Conservation (phyloP, 768 basidiomycete genomes). For the Chalciporus chontae region DNA sequence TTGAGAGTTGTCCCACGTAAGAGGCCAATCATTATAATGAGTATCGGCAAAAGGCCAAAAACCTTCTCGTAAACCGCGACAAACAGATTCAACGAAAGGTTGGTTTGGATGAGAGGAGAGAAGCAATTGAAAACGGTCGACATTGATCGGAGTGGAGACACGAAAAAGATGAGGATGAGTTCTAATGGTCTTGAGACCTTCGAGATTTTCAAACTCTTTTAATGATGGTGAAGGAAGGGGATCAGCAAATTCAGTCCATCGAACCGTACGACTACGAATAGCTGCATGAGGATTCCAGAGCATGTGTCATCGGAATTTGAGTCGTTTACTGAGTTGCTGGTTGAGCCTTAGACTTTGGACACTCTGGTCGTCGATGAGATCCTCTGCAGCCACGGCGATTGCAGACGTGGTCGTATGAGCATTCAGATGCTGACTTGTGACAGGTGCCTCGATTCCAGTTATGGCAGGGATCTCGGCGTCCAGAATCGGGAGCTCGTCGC, state of each 20-base stretch:
- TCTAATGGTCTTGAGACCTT: neutral
- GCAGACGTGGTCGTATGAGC: neutral
- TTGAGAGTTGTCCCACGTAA: too few species aligned
- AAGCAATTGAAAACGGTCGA: too few species aligned
- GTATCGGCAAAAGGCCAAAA: too few species aligned
- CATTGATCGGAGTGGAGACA: too few species aligned
- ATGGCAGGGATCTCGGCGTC: too few species aligned
- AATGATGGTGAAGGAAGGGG: neutral
- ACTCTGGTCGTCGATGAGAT: neutral
- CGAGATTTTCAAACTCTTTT: neutral
- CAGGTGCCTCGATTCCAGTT: too few species aligned
- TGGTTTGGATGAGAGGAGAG: too few species aligned
- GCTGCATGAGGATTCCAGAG: neutral
- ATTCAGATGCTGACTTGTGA: neutral
- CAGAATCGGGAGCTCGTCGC: too few species aligned
- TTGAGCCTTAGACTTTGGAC: neutral
- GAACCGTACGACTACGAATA: neutral
- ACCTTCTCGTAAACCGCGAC: too few species aligned
- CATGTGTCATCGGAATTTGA: neutral
- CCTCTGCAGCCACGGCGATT: neutral
- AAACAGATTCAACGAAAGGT: too few species aligned
- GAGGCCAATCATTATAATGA: too few species aligned
- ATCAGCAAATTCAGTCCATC: neutral
- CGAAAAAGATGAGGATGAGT: too few species aligned
- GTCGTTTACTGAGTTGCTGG: neutral